These are phyloP conservation scores for Bipolaris sorokiniana DNA, from an alignment of 2,329 filamentous ascomycete species.

Conservation along the genomic window DNA sequence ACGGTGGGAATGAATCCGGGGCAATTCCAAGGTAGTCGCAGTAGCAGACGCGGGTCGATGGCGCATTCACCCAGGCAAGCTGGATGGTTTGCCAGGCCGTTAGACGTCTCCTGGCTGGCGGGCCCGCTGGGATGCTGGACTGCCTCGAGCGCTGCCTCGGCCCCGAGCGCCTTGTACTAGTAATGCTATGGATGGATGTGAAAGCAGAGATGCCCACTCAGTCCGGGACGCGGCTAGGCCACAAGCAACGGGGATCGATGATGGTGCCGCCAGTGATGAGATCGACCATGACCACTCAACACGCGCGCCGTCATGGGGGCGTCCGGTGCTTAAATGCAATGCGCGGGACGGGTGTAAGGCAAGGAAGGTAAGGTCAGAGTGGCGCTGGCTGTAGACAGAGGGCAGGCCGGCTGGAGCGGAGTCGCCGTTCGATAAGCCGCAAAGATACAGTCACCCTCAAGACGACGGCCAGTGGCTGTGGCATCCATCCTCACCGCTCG, in stretches of 20 bases:
- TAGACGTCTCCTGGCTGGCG: conserved; percentile 10
- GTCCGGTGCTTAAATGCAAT: conserved; percentile 13
- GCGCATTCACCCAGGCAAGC: conserved; percentile 2
- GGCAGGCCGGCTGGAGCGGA: conserved; percentile 18
- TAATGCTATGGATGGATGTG: neutral
- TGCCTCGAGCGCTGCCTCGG: conserved; percentile 11
- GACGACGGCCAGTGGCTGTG: conserved; percentile 5
- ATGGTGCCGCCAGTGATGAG: conserved; percentile 5
- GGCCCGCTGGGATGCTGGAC: conserved; percentile 5
- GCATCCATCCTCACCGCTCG: conserved; percentile 12
- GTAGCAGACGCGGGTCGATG: neutral
- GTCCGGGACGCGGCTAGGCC: neutral
- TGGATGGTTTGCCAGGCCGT: conserved; percentile 4
- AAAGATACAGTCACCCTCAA: neutral
- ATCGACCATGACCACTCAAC: conserved; percentile 6
- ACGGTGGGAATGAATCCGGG: conserved; percentile 17
- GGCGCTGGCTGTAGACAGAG: conserved; percentile 1
- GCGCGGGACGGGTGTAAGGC: conserved; percentile 1
- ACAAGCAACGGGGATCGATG: conserved; percentile 5
- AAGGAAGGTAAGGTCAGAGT: neutral
- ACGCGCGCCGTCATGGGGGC: conserved; percentile 4
- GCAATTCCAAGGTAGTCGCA: conserved; percentile 11
- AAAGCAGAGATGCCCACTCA: neutral
- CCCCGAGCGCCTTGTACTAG: conserved; percentile 2
- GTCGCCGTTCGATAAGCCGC: conserved; percentile 22